A percentile compares a stretch with the other conserved stretches of the same genome.
These are phyloP conservation scores for Acidiella bohemica DNA, from an alignment of 495 filamentous ascomycete species.

Conservation along the genomic window DNA sequence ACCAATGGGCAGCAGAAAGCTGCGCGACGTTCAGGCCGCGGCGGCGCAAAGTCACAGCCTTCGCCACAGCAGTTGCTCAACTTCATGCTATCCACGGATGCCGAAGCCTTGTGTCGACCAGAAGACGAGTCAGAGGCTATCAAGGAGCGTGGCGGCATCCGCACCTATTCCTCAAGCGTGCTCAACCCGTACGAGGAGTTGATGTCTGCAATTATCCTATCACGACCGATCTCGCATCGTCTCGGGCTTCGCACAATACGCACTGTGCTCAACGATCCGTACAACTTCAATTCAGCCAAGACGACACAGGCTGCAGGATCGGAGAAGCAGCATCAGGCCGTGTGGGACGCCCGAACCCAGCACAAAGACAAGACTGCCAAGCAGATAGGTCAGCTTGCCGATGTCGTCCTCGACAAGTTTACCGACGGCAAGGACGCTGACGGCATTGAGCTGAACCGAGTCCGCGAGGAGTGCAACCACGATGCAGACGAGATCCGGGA, in stretches of 20 bases:
- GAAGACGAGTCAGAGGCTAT: slow-evolving; percentile 23
- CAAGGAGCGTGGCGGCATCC: slow-evolving; percentile 12
- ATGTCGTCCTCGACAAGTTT: slow-evolving; percentile 14
- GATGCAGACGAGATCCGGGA: slow-evolving; percentile 13
- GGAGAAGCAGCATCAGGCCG: slow-evolving; percentile 20
- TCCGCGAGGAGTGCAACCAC: slow-evolving; percentile 7
- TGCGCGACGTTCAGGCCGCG: slow-evolving; percentile 12
- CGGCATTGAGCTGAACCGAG: slow-evolving; percentile 4
- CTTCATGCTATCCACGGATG: slow-evolving; percentile 22
- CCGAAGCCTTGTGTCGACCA: slow-evolving; percentile 23
- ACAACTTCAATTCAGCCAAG: slow-evolving; percentile 22
- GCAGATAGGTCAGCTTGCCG: slow-evolving; percentile 12
- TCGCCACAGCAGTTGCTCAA: slow-evolving; percentile 19
- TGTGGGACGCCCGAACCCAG: slow-evolving; percentile 26
- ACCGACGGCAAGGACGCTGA: slow-evolving; percentile 12
- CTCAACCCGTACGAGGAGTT: slow-evolving; percentile 29
- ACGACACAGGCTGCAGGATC: slow-evolving; percentile 19
- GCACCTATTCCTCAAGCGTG: slow-evolving; percentile 20
- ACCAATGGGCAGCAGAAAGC: slow-evolving; percentile 16
- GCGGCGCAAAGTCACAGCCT: slow-evolving; percentile 7
- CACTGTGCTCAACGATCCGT: slow-evolving; percentile 28
- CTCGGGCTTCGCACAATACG: slow-evolving; percentile 26
- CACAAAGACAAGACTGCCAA: slow-evolving; percentile 18
- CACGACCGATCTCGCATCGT: slow-evolving; percentile 26
- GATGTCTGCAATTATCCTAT: slow-evolving; percentile 25